Base-by-base conservation (phyloP, 345 rosid species). In the Heritiera littoralis region DNA sequence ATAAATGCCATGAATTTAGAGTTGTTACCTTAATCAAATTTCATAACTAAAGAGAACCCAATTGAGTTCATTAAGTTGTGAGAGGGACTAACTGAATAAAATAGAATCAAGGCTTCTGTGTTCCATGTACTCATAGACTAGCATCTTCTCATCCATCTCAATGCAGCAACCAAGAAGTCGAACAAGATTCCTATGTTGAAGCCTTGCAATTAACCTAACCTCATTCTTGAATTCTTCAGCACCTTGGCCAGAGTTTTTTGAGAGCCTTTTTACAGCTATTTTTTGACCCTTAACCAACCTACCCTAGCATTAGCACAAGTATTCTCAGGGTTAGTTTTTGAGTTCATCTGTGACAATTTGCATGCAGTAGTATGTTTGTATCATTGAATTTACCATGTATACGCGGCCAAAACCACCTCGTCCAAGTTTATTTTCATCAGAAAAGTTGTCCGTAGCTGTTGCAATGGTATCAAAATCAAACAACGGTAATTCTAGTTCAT, bases 41-140 rank as follows among this genome's bases (percentile, higher is more conserved):
- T 9, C 5, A 70, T 6, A 4, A 28, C 49, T 65, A 41, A 72
- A 30, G 7, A 56, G 35, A 55, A 65, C 43, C 65, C 54, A 23
- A 40, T 52, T 7, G 46, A 73, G 41, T 35, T 20, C 10, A 66
- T 30, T 3, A 13, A 54, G 79, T 48, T 55, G 17, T 28, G 11
- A 61, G 59, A 68, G 48, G 17, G 40, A 86, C 92, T 77, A 14
- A 94, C 98, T 83, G 81, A 94, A 94, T 20, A 94, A 43, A 81
- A 88, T 55, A 43, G 89, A 88, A 83, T 94, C 97, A 8, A 94
- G 87, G 85, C 98, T 93, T 82, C 82, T 79, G 72, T 90, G 79
- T 80, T 90, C 97, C 94, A 95, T 87, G 83, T 85, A 95, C 87
- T 93, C 98, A n/a, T 92, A 95, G 55, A 95, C 81, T 48, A 95